A percentile compares a stretch with the other conserved stretches of the same genome.
phyloP scores from a whole-genome alignment of 208 protist genomes.

The Balamuthia mandrillaris region DNA sequence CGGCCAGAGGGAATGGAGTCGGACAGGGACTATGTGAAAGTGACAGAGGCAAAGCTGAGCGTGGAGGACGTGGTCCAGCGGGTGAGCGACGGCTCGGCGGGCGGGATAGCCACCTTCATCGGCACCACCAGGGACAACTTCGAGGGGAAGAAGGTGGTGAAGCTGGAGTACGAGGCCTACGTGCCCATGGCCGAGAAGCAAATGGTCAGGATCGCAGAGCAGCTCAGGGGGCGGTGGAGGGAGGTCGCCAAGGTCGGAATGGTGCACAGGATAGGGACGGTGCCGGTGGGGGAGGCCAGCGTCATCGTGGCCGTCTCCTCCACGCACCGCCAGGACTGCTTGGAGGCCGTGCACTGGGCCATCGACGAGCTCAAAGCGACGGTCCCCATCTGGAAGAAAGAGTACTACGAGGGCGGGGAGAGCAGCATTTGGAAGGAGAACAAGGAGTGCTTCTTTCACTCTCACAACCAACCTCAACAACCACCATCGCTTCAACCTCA shows the following conservation, averaged over 20 bases:
- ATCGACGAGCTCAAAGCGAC: conserved; percentile 73
- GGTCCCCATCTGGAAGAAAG: conserved; percentile 78
- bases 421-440: conserved; percentile 65
- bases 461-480: conserved; percentile 34
- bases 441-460: conserved; percentile 60
- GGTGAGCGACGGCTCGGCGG: conserved; percentile 25
- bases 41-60: conserved; percentile 4
- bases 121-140: conserved; percentile 63
- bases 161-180: conserved; percentile 75
- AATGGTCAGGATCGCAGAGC: conserved; percentile 45
- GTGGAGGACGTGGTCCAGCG: not conserved
- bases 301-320: conserved; percentile 70
- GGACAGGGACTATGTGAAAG: too few relatives aligned
- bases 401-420: conserved; percentile 62
- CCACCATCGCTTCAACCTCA: not conserved
- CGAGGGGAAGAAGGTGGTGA: conserved; percentile 58
- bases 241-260: conserved; percentile 54
- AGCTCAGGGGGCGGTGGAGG: conserved; percentile 41
- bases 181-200: conserved; percentile 67
- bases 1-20: too few relatives aligned
- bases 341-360: conserved; percentile 63
- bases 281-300: conserved; percentile 49
- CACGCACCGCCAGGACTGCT: conserved; percentile 62
- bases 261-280: conserved; percentile 57
- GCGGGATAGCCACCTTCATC: conserved; percentile 59